phyloP scores from a whole-genome alignment of 305 asterid genomes.

The Fraxinus albicans region DNA sequence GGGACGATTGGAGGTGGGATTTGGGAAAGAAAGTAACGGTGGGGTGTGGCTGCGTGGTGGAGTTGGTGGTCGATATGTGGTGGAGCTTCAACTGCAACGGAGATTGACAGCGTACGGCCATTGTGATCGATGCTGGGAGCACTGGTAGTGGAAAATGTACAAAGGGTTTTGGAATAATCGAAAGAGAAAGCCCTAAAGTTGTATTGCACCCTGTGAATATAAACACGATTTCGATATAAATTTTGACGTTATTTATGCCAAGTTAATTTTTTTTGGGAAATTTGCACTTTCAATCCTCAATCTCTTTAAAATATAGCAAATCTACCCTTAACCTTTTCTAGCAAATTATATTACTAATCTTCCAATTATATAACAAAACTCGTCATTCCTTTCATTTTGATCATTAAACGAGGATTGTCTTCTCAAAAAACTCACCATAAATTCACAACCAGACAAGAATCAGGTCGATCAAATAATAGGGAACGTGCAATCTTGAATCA shows the following conservation, averaged over 20 bases:
- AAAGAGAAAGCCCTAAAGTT: not conserved
- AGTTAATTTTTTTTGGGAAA: not conserved
- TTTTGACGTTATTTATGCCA: not conserved
- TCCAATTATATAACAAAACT: not conserved
- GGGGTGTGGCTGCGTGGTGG: not conserved
- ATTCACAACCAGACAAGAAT: not conserved
- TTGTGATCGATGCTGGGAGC: not conserved
- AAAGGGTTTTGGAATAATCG: not conserved
- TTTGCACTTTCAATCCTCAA: not conserved
- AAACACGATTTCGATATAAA: no score
- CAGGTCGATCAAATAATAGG: not conserved
- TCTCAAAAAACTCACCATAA: not conserved
- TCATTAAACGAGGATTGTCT: not conserved
- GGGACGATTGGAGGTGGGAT: conserved; percentile 2
- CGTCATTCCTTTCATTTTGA: no score
- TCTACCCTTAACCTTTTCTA: not conserved
- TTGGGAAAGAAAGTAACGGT: not conserved
- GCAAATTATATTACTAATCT: not conserved
- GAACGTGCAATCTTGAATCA: not conserved
- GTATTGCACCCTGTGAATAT: not conserved
- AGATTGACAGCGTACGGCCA: conserved; percentile 29
- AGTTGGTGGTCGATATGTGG: conserved; percentile 7
- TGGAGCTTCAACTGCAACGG: conserved; percentile 26
- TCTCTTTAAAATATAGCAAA: not conserved
- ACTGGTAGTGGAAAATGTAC: not conserved